Evolutionary conservation across 1,139 yeast genomes (phyloP).

Genomic region (Hemisphaericaspora xylofermentans): DNA sequence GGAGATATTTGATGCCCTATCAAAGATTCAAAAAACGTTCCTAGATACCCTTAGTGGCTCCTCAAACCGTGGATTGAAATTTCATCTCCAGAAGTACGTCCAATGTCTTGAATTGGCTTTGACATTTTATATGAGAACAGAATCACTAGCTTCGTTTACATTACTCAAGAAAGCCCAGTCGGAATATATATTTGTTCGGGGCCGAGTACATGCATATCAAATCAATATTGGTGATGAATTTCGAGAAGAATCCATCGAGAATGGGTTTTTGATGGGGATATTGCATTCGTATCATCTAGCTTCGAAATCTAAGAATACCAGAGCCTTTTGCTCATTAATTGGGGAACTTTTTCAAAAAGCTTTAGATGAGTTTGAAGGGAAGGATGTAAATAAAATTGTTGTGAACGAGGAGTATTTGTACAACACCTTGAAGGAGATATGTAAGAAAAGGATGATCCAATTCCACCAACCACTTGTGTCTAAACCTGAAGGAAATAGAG

Average conservation of each 20-base stretch:
- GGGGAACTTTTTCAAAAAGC: conserved; percentile 9
- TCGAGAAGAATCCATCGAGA: neutral
- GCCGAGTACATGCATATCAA: neutral
- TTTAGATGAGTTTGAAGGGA: conserved; percentile 2
- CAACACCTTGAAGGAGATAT: conserved; percentile 7
- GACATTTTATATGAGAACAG: conserved; percentile 4
- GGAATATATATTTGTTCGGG: neutral
- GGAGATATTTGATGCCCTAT: neutral
- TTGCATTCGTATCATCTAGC: conserved; percentile 10
- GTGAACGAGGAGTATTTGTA: conserved; percentile 4
- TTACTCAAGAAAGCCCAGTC: neutral
- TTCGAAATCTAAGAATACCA: neutral
- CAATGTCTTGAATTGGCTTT: conserved; percentile 9
- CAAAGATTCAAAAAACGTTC: neutral
- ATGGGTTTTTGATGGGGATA: conserved; percentile 6
- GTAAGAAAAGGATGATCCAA: conserved; percentile 5
- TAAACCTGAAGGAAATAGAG: too few species aligned
- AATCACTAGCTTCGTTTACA: conserved; percentile 1
- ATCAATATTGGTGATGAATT: neutral
- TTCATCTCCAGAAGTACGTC: conserved; percentile 4
- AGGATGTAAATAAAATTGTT: conserved; percentile 4
- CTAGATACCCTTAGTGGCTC: neutral
- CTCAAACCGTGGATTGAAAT: neutral
- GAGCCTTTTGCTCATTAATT: conserved; percentile 6
- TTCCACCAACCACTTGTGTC: neutral